Base-by-base conservation (phyloP, 2,329 filamentous ascomycete species). In the Monilinia aucupariae region DNA sequence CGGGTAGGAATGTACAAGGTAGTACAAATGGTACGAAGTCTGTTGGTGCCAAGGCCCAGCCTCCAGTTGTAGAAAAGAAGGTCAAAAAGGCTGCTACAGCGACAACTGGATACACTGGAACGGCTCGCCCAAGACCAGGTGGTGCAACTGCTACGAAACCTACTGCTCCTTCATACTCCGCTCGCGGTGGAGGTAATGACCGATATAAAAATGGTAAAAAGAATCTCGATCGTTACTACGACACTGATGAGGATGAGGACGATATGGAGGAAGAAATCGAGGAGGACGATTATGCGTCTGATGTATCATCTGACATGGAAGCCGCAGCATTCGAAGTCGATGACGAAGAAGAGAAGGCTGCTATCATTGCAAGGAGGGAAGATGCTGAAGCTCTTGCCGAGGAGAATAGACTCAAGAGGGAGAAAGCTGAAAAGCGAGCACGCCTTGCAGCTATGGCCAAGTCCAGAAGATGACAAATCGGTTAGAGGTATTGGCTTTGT, bases 271-370 rank as follows among this genome's bases (percentile, higher is more conserved):
- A 71, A 2, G 74, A 76, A 20, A 74, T 75, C 4, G 72, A 74
- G 34, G 78, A 79, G 32, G 79, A 82, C 50, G 85, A 88, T 54
- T 87, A 89, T 67, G 81, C 78, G 3, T 86, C 85, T 0, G 88
- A 88, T 61, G 84, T 74, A 7, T 89, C 86, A 6, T 90, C 87
- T 7, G 89, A 91, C 69, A 92, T 92, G 87, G 89, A 92, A 74
- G 90, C 88, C 2, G 88, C 88, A 41, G 74, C 88, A 45, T 87
- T 86, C 65, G 89, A 92, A 68, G 83, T 92, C 59, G 88, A 91
- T 65, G 78, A 81, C 43, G 90, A 93, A 73, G 90, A 93, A 73
- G 77, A 79, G 53, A 72, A 77, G 56, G 87, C 89, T 2, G 82
- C 87, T 64, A 75, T 78, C 37, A 79, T 81, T 61, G 90, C 88